Evolutionary conservation across 1,284 basidiomycete genomes (phyloP), one percentile per base, ranked within the genome.

Genomic region (Veloboletus limbatus): DNA sequence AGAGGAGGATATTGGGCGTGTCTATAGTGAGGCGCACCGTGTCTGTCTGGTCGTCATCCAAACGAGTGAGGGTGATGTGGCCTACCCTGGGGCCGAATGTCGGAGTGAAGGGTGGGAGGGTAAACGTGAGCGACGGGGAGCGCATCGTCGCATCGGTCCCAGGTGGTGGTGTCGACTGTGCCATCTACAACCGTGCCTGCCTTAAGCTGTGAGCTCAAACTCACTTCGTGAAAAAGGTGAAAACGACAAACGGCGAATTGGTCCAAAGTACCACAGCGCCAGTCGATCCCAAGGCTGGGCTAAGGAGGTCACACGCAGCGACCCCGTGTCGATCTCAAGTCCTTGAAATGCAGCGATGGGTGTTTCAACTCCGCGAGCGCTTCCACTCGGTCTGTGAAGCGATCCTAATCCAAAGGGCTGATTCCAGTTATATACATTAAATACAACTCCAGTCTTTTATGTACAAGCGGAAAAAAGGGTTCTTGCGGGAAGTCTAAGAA

Each of bases 1-100:
- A 66, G 0, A 78, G 71, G 25, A 88, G 63, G 35, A 88, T 52
- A 1, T 73, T 75, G 1, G 88, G 88, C 0, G 88, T 90, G 20
- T 68, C 55, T 18, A 85, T 67, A 18, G 68, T 61, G 41, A 75
- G 62, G 28, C 18, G 20, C 38, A 47, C 34, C 16, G 14, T 10
- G 34, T 16, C 34, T 9, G 21, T 17, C 14, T 2, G 13, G 14
- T 24, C 17, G 17, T 5, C 28, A 30, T 47, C 36, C n/a, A n/a
- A n/a, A 41, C 62, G 54, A 6, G 35, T 42, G 45, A 65, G 50
- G 14, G 20, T 28, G 30, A 65, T 2, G 14, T 32, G 50, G 14
- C 62, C 62, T 3, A 53, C 33, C 10, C 66, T 58, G 2, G 57
- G 60, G 8, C 59, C 59, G 35, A 68, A 67, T 27, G 36, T 53